Evolutionary conservation across 2,329 filamentous ascomycete genomes (phyloP), one percentile per base, ranked within the genome.

Genomic region (Paraconiothyrium brasiliense): DNA sequence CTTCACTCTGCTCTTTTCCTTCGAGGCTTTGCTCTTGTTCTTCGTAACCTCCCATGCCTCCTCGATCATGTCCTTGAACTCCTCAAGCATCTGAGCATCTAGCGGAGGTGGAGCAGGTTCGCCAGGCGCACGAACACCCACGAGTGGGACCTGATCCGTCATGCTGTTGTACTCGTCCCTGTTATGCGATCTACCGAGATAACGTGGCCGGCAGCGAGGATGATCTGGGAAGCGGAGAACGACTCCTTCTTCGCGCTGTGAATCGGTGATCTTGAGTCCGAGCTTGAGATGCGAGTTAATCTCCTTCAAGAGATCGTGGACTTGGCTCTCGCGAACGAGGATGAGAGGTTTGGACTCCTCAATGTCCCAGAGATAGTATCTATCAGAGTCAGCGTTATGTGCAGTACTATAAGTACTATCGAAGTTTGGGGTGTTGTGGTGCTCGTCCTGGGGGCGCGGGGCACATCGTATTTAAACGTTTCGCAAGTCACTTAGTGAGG

Each of bases 281-380:
- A 83, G 73, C 3, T 90, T 82, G 47, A 87, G 83, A 0, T 76
- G 72, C 1, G 71, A 47, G 71, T 93, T 93, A 75, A 94, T 87
- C 4, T 86, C 81, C 2, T 83, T 72, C 0, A 97, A 80, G 6
- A 95, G 86, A 10, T 81, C 72, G 60, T 88, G 79, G 39, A 94
- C 85, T 73, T 97, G 91, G 1, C 72, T 68, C 1, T 88, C 87
- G 0, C 89, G 86, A 0, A 96, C 85, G 39, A 97, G 84, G 27
- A 94, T 77, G 30, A 90, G 80, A 1, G 89, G 87, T 54, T 84
- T 84, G 7, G 62, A 50, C 49, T 60, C 56, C 34, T 81, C 76
- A 14, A 81, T 78, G 8, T 80, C 75, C 72, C 88, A 83, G 39
- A 93, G 72, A 74, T 91, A 93, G 77, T 90, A 93, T 58, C 90